Evolutionary conservation across 495 filamentous ascomycete genomes (phyloP).

Genomic region (Tetracladium marchalianum): DNA sequence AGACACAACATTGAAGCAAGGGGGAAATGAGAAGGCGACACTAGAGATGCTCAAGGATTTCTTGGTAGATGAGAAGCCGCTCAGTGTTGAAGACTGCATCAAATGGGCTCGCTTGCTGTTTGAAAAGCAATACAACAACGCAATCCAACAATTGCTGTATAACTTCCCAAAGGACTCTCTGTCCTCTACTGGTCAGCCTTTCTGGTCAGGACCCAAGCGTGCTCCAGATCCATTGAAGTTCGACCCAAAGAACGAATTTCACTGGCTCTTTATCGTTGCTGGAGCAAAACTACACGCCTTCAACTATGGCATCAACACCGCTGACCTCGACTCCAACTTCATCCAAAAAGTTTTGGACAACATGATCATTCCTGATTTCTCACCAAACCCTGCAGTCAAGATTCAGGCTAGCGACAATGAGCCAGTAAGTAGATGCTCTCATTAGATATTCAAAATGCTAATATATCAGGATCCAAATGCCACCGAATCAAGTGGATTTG

Average conservation of each 20-base stretch:
- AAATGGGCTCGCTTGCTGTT: slow-evolving; percentile 89
- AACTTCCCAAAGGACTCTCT: slow-evolving; percentile 94
- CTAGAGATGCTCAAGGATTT: slow-evolving; percentile 83
- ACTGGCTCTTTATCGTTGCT: slow-evolving; percentile 77
- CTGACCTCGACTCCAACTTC: slow-evolving; percentile 53
- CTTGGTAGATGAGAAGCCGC: slow-evolving; percentile 85
- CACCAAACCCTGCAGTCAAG: slow-evolving; percentile 82
- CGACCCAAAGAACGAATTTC: slow-evolving; percentile 69
- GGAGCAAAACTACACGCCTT: slow-evolving; percentile 91
- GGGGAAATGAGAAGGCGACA: slow-evolving; percentile 92
- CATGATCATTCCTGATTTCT: slow-evolving; percentile 96
- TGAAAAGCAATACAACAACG: slow-evolving; percentile 94
- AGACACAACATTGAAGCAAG: slow-evolving; percentile 80
- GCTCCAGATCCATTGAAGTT: slow-evolving; percentile 90
- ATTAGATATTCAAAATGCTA: neutral
- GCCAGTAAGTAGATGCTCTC: slow-evolving; percentile 38
- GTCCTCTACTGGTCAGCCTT: slow-evolving; percentile 79
- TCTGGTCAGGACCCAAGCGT: slow-evolving; percentile 99
- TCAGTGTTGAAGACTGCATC: slow-evolving; percentile 92
- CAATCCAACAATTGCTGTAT: slow-evolving; percentile 90
- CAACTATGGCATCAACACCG: slow-evolving; percentile 93
- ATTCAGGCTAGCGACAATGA: slow-evolving; percentile 96
- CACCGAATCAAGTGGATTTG: slow-evolving; percentile 34
- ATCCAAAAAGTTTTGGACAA: slow-evolving; percentile 72
- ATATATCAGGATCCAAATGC: slow-evolving; percentile 62